These are phyloP conservation scores for Lyophyllum semitale DNA, from an alignment of 768 basidiomycete species.

Conservation along the genomic window DNA sequence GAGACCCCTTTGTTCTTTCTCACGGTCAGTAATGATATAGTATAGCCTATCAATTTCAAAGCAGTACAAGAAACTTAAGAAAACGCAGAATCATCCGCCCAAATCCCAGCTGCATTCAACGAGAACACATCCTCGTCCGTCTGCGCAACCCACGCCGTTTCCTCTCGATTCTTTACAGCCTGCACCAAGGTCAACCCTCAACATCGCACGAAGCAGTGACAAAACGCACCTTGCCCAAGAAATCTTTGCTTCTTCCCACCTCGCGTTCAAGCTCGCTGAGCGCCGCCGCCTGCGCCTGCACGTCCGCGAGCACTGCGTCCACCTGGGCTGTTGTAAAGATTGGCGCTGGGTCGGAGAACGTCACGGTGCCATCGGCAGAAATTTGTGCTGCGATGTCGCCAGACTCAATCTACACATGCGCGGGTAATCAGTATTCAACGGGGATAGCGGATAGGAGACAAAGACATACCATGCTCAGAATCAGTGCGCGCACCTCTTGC, in stretches of 20 bases:
- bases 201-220: neutral
- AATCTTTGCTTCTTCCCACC: slow-evolving; percentile 69
- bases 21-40: neutral
- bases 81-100: slow-evolving; percentile 12
- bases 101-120: neutral
- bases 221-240: slow-evolving; percentile 61
- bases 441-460: too few relatives aligned
- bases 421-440: too few relatives aligned
- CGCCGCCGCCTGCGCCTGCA: slow-evolving; percentile 54
- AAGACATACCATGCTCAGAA: slow-evolving; percentile 71
- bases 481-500: slow-evolving; percentile 56
- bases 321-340: slow-evolving; percentile 61
- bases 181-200: neutral
- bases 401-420: slow-evolving; percentile 57
- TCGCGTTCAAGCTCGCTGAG: slow-evolving; percentile 55
- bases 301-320: slow-evolving; percentile 53
- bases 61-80: neutral
- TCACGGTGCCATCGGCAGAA: slow-evolving; percentile 69
- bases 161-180: slow-evolving; percentile 24
- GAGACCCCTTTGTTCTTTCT: neutral
- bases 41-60: too few relatives aligned
- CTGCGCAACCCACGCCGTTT: slow-evolving; percentile 17
- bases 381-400: slow-evolving; percentile 72
- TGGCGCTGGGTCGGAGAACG: slow-evolving; percentile 68
- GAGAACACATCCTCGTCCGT: slow-evolving; percentile 23